Base-by-base conservation (phyloP, 371 early-diverging fungal species). In the Amoeboaphelidium occidentale region DNA sequence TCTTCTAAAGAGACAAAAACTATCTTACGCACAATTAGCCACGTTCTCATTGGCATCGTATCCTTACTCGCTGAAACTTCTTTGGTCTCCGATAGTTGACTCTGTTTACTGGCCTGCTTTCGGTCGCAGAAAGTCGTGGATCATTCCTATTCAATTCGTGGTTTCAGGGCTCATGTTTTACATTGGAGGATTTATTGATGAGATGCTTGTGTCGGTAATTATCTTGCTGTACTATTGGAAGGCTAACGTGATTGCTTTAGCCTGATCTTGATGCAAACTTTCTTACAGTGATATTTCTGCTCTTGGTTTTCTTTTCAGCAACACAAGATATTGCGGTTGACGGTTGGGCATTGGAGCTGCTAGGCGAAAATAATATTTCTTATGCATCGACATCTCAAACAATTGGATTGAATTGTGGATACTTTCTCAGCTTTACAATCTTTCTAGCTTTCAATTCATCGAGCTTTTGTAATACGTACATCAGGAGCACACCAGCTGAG, bases 291-390 rank as follows among this genome's bases (percentile, higher is more conserved):
- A 59, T 79, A 4, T 84, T 82, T 49, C 59, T 82, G 27, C 50
- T 68, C 1, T 70, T 88, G 13, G 85, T 93, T 25, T 81, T 93
- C 54, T 75, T 96, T 46, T 80, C 84, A 52, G 97, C 97, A 0
- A 96, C 97, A 0, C 97, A 96, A 68, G 93, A 94, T 57, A 89
- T 96, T 58, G 94, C 97, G 14, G 94, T 96, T 2, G 97, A 93
- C 58, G 97, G 81, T 6, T 50, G 50, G 53, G 50, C 53, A 0
- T 20, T 53, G 1, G 26, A n/a, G 17, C 22, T 47, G 21, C 26
- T 53, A 39, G 4, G 17, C 6, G 32, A 49, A 41, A 39, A 45
- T 26, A 23, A 28, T 52, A 25, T 28, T 20, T 17, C 79, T 0
- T 83, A 75, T 60, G 92, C 94, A 0, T 85, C 85, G 21, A 85